Percentiles rank a stretch among this genome's conserved stretches.
Evolutionary conservation across 2,329 filamentous ascomycete species (phyloP).

Genomic region (Zymoseptoria tritici): DNA sequence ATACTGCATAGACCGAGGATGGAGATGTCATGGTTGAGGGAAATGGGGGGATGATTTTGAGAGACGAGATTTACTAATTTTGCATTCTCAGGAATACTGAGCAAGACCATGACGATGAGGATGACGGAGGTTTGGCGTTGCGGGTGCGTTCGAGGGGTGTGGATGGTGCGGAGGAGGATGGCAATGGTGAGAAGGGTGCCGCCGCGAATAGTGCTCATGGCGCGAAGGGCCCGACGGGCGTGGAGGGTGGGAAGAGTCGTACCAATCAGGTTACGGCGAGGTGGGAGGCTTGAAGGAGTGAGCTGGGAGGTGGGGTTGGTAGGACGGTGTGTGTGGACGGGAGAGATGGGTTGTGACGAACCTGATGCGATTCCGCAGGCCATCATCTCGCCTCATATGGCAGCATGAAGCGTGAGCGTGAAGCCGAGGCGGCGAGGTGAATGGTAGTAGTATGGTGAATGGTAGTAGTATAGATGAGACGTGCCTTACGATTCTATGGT

Average conservation of each 20-base stretch:
- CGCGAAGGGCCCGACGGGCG: no score
- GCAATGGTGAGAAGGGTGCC: background rate
- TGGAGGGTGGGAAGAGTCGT: background rate
- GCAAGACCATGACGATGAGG: constrained; percentile 13
- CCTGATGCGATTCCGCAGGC: no score
- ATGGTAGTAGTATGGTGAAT: no score
- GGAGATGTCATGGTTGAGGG: constrained; percentile 3
- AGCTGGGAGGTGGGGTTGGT: no score
- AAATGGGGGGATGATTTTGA: background rate
- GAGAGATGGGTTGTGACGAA: no score
- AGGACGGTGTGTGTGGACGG: no score
- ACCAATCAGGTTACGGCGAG: background rate
- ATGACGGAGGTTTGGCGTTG: constrained; percentile 17
- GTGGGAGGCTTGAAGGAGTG: background rate
- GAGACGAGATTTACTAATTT: constrained; percentile 15
- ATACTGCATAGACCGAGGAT: background rate
- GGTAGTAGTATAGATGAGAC: no score
- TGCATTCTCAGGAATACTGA: constrained; percentile 8
- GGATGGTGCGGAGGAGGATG: background rate
- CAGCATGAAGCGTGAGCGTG: no score
- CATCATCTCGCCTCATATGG: no score
- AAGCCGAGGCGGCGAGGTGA: no score
- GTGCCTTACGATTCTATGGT: no score
- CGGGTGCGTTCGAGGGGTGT: constrained; percentile 9
- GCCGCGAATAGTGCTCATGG: no score